A percentile compares a stretch with the other conserved stretches of the same genome.
These are phyloP conservation scores for Esteya vermicola DNA, from an alignment of 2,329 filamentous ascomycete species.

Conservation along the genomic window DNA sequence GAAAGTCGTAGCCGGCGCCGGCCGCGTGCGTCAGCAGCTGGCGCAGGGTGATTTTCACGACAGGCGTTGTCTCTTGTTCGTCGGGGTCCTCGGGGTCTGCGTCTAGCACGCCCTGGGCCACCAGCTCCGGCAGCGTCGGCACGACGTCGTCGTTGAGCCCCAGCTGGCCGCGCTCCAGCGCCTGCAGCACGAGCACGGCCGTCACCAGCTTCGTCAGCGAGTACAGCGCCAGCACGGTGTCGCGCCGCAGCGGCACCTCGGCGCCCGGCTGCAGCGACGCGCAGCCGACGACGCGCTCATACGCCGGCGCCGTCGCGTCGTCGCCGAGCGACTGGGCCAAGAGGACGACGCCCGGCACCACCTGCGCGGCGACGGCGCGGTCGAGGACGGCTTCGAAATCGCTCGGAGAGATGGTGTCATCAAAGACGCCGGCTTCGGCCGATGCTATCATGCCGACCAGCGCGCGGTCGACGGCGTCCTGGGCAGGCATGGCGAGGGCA, in stretches of 20 bases:
- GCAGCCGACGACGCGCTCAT: constrained; percentile 11
- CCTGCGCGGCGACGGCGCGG: constrained; percentile 9
- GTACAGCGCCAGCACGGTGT: constrained; percentile 19
- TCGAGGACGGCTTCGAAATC: constrained; percentile 10
- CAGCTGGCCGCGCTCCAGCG: constrained; percentile 30
- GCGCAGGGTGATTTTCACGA: constrained; percentile 11
- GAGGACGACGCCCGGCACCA: constrained; percentile 11
- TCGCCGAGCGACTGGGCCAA: constrained; percentile 5
- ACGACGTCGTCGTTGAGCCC: constrained; percentile 29
- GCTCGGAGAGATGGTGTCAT: too few relatives aligned
- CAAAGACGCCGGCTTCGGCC: too few relatives aligned
- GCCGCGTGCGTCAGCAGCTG: constrained; percentile 7
- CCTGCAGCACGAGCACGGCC: constrained; percentile 28
- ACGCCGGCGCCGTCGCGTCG: constrained; percentile 2
- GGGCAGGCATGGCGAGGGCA: too few relatives aligned
- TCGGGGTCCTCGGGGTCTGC: constrained; percentile 1
- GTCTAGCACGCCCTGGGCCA: constrained; percentile 7
- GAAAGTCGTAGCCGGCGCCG: constrained; percentile 9
- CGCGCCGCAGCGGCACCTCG: constrained; percentile 8
- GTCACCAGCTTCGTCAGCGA: constrained; percentile 30
- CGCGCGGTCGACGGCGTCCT: too few relatives aligned
- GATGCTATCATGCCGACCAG: too few relatives aligned
- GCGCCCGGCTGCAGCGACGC: constrained; percentile 8
- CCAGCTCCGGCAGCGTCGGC: constrained; percentile 10
- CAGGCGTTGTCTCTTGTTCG: too few relatives aligned